phyloP scores from a whole-genome alignment of 148 eudicot genomes.

The Mesembryanthemum crystallinum region DNA sequence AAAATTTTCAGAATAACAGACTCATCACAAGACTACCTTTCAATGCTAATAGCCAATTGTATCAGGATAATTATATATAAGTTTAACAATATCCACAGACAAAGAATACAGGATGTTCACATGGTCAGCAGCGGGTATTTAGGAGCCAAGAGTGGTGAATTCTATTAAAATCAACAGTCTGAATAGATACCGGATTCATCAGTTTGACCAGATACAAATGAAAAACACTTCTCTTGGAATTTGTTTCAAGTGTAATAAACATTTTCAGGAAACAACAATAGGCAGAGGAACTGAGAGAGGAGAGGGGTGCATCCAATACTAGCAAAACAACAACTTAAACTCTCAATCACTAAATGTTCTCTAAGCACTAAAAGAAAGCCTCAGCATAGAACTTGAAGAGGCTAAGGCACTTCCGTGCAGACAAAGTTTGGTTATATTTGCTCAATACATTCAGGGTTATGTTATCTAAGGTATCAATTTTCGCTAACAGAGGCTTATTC shows the following conservation, averaged over 20 bases:
- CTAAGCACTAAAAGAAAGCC: not conserved
- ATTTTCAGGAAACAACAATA: no score
- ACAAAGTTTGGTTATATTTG: not conserved
- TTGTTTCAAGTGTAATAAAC: not conserved
- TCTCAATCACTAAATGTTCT: no score
- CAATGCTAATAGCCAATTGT: not conserved
- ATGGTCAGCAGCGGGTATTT: not conserved
- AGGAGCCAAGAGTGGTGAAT: not conserved
- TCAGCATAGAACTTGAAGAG: not conserved
- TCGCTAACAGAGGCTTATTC: not conserved
- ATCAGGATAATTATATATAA: not conserved
- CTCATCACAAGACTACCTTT: not conserved
- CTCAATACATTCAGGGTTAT: not conserved
- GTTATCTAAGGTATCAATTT: not conserved
- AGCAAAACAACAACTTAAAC: no score
- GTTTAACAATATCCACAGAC: not conserved
- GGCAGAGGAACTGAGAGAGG: not conserved
- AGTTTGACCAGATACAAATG: no score
- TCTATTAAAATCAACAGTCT: no score
- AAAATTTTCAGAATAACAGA: no score
- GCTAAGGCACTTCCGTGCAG: no score
- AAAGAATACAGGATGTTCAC: not conserved
- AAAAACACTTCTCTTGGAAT: not conserved
- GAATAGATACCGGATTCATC: no score
- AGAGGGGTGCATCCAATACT: not conserved